A percentile compares a stretch with the other conserved stretches of the same genome.
Conservation (phyloP, 2,329 filamentous ascomycete species). For the Fusarium virguliforme region DNA sequence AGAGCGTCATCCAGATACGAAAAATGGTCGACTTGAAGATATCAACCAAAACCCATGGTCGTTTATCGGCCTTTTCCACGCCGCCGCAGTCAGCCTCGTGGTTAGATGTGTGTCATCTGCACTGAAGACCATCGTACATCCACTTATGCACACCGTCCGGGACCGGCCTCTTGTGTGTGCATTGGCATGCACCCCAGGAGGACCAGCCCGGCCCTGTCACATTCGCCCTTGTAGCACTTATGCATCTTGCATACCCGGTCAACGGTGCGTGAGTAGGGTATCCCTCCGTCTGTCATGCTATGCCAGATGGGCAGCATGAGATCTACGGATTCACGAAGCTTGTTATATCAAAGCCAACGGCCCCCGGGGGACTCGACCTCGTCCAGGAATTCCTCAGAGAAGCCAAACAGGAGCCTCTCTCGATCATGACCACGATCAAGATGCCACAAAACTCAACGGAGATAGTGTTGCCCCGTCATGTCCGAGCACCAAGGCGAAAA, state of each 20-base stretch:
- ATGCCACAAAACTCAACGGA: slow-evolving; percentile 15
- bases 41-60: neutral
- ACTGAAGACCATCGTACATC: slow-evolving; percentile 40
- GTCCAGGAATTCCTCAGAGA: neutral
- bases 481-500: slow-evolving; percentile 30
- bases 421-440: slow-evolving; percentile 11
- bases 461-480: slow-evolving; percentile 21
- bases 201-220: slow-evolving; percentile 46
- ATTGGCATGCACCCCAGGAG: slow-evolving; percentile 44
- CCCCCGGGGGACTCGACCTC: slow-evolving; percentile 1
- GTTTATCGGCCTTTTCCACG: slow-evolving; percentile 7
- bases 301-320: slow-evolving; percentile 48
- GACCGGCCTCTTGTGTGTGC: slow-evolving; percentile 39
- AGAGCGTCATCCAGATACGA: slow-evolving; percentile 5
- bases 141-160: slow-evolving; percentile 44
- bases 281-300: slow-evolving; percentile 41
- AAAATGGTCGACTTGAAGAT: slow-evolving; percentile 1
- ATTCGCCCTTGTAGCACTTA: slow-evolving; percentile 46
- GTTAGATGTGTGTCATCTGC: slow-evolving; percentile 42
- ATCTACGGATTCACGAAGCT: slow-evolving; percentile 47
- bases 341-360: slow-evolving; percentile 15
- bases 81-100: slow-evolving; percentile 36
- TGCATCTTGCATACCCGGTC: slow-evolving; percentile 50
- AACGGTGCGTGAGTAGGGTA: slow-evolving; percentile 48
- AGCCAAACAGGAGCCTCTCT: neutral